phyloP scores from a whole-genome alignment of 129 eudicot genomes.

The Artemisia tridentata region DNA sequence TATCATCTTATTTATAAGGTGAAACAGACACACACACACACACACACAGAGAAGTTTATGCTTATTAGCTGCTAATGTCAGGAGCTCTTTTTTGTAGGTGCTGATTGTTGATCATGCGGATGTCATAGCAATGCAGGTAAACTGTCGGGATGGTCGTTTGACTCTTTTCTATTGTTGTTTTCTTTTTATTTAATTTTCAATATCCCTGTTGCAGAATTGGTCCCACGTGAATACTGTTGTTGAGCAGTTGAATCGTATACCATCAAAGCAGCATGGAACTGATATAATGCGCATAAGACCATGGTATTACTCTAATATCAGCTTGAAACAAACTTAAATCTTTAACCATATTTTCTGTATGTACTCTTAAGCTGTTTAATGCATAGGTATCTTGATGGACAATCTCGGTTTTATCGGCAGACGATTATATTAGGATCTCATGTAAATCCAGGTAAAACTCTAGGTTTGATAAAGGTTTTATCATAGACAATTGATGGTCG shows the following conservation, averaged over 20 bases:
- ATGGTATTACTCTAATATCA: conserved; percentile 47
- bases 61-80: conserved; percentile 16
- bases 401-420: conserved; percentile 81
- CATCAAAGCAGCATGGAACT: conserved; percentile 76
- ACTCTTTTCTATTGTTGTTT: neutral
- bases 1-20: neutral
- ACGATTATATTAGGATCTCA: conserved; percentile 71
- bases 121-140: conserved; percentile 90
- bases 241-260: conserved; percentile 68
- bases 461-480: conserved; percentile 1
- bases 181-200: conserved; percentile 1
- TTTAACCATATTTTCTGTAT: neutral
- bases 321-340: neutral
- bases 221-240: conserved; percentile 72
- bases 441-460: conserved; percentile 69
- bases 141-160: conserved; percentile 9
- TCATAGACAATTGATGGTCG: too few species aligned
- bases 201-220: conserved; percentile 70
- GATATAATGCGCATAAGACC: conserved; percentile 93
- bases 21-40: conserved; percentile 15
- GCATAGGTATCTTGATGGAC: conserved; percentile 79
- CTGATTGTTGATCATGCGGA: conserved; percentile 92
- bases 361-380: conserved; percentile 22
- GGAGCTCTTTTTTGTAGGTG: conserved; percentile 49
- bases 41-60: neutral